Conservation (phyloP, 2,329 filamentous ascomycete species). For the Fusarium pseudocircinatum region DNA sequence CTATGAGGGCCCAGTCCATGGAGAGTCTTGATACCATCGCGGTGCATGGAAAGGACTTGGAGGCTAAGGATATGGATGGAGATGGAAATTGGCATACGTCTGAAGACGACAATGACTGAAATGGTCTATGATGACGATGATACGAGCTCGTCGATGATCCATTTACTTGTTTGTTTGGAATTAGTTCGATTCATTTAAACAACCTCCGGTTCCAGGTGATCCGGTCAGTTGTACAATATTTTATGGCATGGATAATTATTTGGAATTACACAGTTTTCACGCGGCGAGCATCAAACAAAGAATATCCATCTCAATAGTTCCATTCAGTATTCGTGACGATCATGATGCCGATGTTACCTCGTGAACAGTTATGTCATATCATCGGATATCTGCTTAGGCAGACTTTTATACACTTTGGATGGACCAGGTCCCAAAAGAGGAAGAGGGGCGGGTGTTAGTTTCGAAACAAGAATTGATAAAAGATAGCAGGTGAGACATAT, state of each 20-base stretch:
- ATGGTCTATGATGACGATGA: slow-evolving; percentile 43
- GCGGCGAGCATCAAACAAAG: slow-evolving; percentile 27
- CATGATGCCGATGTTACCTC: slow-evolving; percentile 13
- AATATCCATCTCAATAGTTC: slow-evolving; percentile 13
- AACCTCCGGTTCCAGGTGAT: slow-evolving; percentile 38
- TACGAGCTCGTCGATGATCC: slow-evolving; percentile 40
- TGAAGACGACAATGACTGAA: slow-evolving; percentile 38
- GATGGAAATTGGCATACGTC: slow-evolving; percentile 35
- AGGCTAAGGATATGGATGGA: slow-evolving; percentile 8
- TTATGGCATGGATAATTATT: slow-evolving; percentile 28
- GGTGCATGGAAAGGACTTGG: slow-evolving; percentile 21
- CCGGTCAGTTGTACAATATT: slow-evolving; percentile 37
- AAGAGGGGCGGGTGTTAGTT: slow-evolving; percentile 17
- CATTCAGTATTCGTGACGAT: background rate
- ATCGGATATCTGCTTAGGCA: background rate
- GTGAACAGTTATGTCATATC: slow-evolving; percentile 15
- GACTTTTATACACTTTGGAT: slow-evolving; percentile 10
- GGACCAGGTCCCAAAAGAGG: background rate
- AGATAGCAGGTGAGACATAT: slow-evolving; percentile 22
- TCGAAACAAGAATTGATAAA: slow-evolving; percentile 7
- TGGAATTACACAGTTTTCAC: slow-evolving; percentile 11
- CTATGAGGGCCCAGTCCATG: slow-evolving; percentile 41
- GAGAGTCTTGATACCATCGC: slow-evolving; percentile 33
- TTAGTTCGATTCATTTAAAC: slow-evolving; percentile 37
- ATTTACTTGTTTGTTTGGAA: slow-evolving; percentile 34